Evolutionary conservation across 2,329 filamentous ascomycete species (phyloP), one percentile per base, ranked within the genome.

Genomic region (Hypoxylon rubiginosum): DNA sequence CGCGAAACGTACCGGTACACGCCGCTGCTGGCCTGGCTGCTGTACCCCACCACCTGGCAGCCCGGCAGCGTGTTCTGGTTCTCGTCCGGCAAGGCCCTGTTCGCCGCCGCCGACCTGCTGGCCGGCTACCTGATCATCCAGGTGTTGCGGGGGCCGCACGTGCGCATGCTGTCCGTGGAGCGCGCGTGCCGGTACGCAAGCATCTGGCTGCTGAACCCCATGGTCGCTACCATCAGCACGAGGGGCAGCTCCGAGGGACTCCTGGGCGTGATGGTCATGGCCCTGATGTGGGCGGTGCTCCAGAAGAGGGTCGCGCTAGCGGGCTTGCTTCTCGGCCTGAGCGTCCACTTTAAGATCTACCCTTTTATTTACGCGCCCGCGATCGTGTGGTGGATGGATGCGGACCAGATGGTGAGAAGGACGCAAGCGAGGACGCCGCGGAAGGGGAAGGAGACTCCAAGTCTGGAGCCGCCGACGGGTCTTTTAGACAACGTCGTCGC

Each of bases 261-360:
- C 11, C 80, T 99, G 7, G 94, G 93, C 15, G 93, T 95, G 0
- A 85, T 97, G 76, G 93, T 97, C 5, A 89, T 93, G 66, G 91
- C 88, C 0, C 79, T 98, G 36, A 80, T 99, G 10, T 98, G 93
- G 92, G 92, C 94, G 0, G 91, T 92, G 0, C 81, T 94, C 68
- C 83, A 86, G 55, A 84, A 84, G 54, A 83, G 83, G n/a, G 81
- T 91, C 17, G 74, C 80, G 0, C 76, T 97, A 8, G 91, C 94
- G 0, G 95, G 92, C 0, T 69, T 90, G 2, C 78, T 98, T 30
- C 83, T 99, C 2, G 96, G 96, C 0, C 80, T 97, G 28, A 89
- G 89, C 1, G 94, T 98, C 26, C 96, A 99, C 80, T 97, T 99
- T 82, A 99, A 99, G 84, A 98, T 99, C 66, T 99, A 99, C 75